These are phyloP conservation scores for Magnaporthiopsis poae DNA, from an alignment of 2,329 filamentous ascomycete genomes.

Conservation along the genomic window DNA sequence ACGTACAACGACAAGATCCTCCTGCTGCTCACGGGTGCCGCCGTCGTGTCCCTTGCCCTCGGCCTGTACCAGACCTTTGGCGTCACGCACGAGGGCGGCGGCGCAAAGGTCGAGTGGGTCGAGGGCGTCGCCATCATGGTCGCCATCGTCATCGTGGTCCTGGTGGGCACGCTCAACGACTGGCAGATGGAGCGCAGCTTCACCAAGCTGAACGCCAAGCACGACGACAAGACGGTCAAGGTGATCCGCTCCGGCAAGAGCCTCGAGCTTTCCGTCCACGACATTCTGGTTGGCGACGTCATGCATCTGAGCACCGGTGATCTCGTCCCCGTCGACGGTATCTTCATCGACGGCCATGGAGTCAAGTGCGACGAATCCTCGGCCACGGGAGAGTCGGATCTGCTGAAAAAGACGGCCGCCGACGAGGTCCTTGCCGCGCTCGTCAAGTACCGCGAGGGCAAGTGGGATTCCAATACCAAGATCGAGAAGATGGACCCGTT, in stretches of 20 bases:
- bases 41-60: conserved; percentile 57
- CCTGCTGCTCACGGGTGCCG: conserved; percentile 58
- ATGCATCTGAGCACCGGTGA: conserved; percentile 59
- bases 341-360: conserved; percentile 54
- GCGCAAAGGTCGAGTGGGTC: conserved; percentile 49
- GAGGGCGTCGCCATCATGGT: conserved; percentile 74
- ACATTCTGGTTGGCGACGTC: conserved; percentile 57
- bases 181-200: conserved; percentile 31
- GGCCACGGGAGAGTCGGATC: conserved; percentile 60
- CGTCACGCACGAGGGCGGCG: conserved; percentile 28
- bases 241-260: conserved; percentile 55
- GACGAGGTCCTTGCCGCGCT: conserved; percentile 48
- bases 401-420: conserved; percentile 53
- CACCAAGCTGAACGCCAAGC: conserved; percentile 24
- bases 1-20: conserved; percentile 68
- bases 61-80: conserved; percentile 59
- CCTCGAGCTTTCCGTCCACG: conserved; percentile 49
- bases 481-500: conserved; percentile 52
- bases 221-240: conserved; percentile 53
- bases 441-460: conserved; percentile 30
- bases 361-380: conserved; percentile 62
- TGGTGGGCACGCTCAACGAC: conserved; percentile 51
- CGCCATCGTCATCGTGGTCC: conserved; percentile 51
- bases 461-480: background rate
- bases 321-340: conserved; percentile 55